Evolutionary conservation across 768 basidiomycete species (phyloP), one percentile per base, ranked within the genome.

Genomic region (Tricholoma hemisulphureum): DNA sequence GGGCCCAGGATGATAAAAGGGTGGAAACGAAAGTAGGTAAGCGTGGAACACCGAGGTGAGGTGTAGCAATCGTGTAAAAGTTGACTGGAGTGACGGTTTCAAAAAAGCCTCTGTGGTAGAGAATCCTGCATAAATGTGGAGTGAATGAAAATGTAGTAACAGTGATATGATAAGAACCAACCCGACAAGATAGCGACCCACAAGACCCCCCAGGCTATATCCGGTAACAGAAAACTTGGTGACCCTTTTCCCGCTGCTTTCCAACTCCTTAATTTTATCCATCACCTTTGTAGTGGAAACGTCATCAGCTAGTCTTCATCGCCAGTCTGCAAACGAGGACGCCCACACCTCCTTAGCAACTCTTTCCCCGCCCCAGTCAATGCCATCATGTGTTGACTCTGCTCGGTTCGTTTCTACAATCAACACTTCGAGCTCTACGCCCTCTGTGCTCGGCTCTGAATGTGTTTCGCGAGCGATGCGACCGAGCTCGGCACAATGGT

Each of bases 1-100:
- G 83, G 1, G 88, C 92, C 13, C 94, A 65, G n/a, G 68, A 74
- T 2, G 77, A 74, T 8, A 77, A 65, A 1, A 89, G 43, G 1
- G 72, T 71, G 0, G 86, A 88, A 45, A 85, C 65, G 23, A 87
- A 69, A 3, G 84, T 83, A 31, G 80, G 77, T 58, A 86, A 85
- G 63, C 75, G 75, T 6, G 83, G 84, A 5, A 91, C 77, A 8
- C 92, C 92, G 34, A 93, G 76, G 58, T 91, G 87, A 1, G 93
- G 92, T 0, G 91, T 90, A 1, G 91, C 89, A 51, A 94, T 74
- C 0, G 92, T 91, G 51, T 83, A 82, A 67, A 94, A 95, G 67
- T 91, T 91, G 55, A 89, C 79, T 2, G 91, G 90, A 21, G 74
- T 72, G 39, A 93, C 79, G 3, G 74, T 72, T 2, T 85, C 77